Conservation (phyloP, 164 flowering plant species). For the Echeveria elegans region DNA sequence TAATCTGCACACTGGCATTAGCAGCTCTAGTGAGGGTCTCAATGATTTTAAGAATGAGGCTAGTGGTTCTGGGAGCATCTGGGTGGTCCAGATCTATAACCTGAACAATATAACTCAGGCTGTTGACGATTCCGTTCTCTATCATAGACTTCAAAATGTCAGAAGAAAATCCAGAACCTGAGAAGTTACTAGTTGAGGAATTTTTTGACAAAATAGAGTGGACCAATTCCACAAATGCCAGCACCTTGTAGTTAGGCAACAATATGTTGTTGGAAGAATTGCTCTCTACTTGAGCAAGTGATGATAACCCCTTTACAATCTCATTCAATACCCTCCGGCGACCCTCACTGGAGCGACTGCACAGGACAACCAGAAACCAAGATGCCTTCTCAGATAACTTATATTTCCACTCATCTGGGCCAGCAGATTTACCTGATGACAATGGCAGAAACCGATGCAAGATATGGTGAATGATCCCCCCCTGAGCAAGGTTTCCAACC, state of each 20-base stretch:
- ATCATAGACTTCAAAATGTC: constrained; percentile 87
- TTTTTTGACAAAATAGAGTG: constrained; percentile 78
- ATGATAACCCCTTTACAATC: constrained; percentile 59
- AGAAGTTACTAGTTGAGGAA: constrained; percentile 55
- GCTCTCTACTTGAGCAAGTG: constrained; percentile 40
- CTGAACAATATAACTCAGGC: constrained; percentile 59
- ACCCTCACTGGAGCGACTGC: constrained; percentile 87
- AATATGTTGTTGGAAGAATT: constrained; percentile 36
- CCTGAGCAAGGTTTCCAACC: constrained; percentile 36
- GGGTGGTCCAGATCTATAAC: constrained; percentile 87
- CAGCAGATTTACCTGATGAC: constrained; percentile 48
- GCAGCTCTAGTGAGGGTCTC: constrained; percentile 88
- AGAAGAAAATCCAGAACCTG: constrained; percentile 79
- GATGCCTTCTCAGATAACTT: constrained; percentile 90
- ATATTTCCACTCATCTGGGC: constrained; percentile 68
- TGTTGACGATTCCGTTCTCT: constrained; percentile 72
- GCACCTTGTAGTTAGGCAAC: constrained; percentile 55
- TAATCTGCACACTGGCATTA: constrained; percentile 67
- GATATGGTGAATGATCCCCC: constrained; percentile 73
- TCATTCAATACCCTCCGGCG: constrained; percentile 71
- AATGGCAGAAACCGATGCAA: constrained; percentile 61
- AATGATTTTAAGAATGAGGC: constrained; percentile 69
- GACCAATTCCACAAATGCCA: constrained; percentile 66
- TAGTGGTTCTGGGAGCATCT: constrained; percentile 72
- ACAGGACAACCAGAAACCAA: constrained; percentile 72